Evolutionary conservation across 306 rosid genomes (phyloP).

Genomic region (Rubus parviflorus): DNA sequence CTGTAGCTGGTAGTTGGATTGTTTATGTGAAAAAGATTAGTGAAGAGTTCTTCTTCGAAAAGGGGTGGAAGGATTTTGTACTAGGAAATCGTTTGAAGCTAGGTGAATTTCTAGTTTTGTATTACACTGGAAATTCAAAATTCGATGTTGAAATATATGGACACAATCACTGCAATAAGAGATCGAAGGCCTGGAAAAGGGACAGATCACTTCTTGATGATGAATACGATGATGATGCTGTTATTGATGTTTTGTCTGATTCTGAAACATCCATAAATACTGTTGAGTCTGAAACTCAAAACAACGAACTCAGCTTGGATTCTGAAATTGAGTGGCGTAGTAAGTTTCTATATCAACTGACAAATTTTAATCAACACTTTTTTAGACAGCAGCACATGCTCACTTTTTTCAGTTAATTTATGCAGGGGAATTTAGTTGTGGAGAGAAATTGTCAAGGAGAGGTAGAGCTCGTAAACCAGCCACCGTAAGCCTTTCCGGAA

Average conservation of each 20-base stretch:
- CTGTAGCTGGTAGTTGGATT: neutral
- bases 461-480: neutral
- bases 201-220: neutral
- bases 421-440: neutral
- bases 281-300: too few species aligned
- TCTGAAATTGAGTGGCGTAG: neutral
- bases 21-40: neutral
- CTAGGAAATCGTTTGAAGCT: neutral
- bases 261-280: neutral
- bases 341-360: neutral
- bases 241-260: neutral
- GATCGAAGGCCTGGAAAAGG: neutral
- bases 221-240: neutral
- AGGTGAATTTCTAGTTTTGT: neutral
- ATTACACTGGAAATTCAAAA: neutral
- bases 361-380: neutral
- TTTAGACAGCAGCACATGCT: neutral
- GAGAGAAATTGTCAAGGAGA: neutral
- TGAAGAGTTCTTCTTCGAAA: neutral
- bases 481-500: neutral
- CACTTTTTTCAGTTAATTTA: neutral
- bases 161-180: neutral
- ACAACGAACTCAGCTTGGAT: neutral
- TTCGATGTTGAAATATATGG: neutral
- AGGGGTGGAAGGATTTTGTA: neutral